A percentile compares a stretch with the other conserved stretches of the same genome.
These are phyloP conservation scores for Boletales sp. DNA, from an alignment of 768 basidiomycete genomes.

Conservation along the genomic window DNA sequence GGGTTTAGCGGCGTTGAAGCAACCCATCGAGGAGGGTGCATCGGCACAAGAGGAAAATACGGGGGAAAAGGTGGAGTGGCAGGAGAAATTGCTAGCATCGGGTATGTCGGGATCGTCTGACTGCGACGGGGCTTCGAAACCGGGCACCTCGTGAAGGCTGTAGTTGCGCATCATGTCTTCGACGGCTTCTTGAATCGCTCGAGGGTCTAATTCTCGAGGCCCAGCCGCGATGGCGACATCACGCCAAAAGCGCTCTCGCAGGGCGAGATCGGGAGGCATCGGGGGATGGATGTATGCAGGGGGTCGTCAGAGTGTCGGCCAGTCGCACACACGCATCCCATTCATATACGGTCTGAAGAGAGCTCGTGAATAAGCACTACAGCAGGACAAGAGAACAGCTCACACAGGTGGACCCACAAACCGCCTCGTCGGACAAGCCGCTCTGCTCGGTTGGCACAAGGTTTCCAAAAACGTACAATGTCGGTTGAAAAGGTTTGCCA, in stretches of 20 bases:
- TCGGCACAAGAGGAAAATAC: slow-evolving; percentile 13
- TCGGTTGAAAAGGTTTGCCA: background rate
- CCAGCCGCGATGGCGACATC: slow-evolving; percentile 14
- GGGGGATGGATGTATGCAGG: slow-evolving; percentile 3
- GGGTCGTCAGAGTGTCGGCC: background rate
- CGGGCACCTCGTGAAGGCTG: slow-evolving; percentile 16
- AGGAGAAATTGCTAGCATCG: slow-evolving; percentile 9
- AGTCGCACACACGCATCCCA: background rate
- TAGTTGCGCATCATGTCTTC: slow-evolving; percentile 24
- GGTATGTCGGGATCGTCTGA: background rate
- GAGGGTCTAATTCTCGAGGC: slow-evolving; percentile 8
- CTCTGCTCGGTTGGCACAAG: slow-evolving; percentile 4
- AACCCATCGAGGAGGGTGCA: background rate
- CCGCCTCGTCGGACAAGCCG: slow-evolving; percentile 2
- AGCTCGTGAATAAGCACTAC: background rate
- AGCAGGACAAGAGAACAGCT: background rate
- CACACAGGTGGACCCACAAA: slow-evolving; percentile 22
- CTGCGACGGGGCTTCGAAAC: slow-evolving; percentile 4
- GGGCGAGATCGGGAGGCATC: slow-evolving; percentile 12
- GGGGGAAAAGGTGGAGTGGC: slow-evolving; percentile 16
- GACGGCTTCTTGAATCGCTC: slow-evolving; percentile 16
- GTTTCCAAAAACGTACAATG: slow-evolving; percentile 20
- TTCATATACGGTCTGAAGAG: slow-evolving; percentile 11
- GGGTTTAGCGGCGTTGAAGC: slow-evolving; percentile 6
- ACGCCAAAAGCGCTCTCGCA: slow-evolving; percentile 26